phyloP scores from a whole-genome alignment of 306 rosid species.

The Cucumis melo region DNA sequence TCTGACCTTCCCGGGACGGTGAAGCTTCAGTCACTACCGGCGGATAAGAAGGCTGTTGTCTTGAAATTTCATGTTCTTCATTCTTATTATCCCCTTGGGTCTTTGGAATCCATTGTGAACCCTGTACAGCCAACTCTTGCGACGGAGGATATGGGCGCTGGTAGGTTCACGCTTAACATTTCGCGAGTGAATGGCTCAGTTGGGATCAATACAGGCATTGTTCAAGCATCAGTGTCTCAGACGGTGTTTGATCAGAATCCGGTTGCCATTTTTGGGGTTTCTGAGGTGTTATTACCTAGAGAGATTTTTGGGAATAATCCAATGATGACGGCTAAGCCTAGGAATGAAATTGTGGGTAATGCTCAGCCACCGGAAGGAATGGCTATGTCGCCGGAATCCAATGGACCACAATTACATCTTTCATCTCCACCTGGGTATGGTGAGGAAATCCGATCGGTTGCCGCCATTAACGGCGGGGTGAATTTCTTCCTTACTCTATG shows the following conservation, averaged over 20 bases:
- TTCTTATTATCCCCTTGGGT: constrained; percentile 83
- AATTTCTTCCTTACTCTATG: constrained; percentile 28
- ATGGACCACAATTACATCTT: constrained; percentile 39
- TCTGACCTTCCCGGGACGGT: constrained; percentile 52
- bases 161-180: constrained; percentile 75
- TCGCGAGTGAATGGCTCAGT: constrained; percentile 67
- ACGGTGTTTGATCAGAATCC: constrained; percentile 92
- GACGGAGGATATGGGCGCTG: constrained; percentile 81
- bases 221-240: constrained; percentile 66
- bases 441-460: constrained; percentile 32
- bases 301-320: constrained; percentile 69
- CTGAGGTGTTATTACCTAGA: constrained; percentile 65
- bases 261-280: constrained; percentile 81
- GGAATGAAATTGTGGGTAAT: not conserved
- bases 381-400: constrained; percentile 43
- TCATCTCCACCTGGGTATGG: constrained; percentile 65
- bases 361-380: constrained; percentile 43
- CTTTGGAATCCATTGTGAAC: constrained; percentile 72
- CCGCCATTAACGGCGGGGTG: constrained; percentile 16
- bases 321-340: constrained; percentile 20
- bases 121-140: constrained; percentile 97
- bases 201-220: constrained; percentile 67
- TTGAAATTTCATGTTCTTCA: constrained; percentile 74
- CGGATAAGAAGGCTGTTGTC: constrained; percentile 70
- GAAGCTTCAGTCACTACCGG: constrained; percentile 61